Percentiles rank a stretch among this genome's conserved stretches.
Evolutionary conservation across 441 rosid genomes (phyloP).

Genomic region (Croton setiger): DNA sequence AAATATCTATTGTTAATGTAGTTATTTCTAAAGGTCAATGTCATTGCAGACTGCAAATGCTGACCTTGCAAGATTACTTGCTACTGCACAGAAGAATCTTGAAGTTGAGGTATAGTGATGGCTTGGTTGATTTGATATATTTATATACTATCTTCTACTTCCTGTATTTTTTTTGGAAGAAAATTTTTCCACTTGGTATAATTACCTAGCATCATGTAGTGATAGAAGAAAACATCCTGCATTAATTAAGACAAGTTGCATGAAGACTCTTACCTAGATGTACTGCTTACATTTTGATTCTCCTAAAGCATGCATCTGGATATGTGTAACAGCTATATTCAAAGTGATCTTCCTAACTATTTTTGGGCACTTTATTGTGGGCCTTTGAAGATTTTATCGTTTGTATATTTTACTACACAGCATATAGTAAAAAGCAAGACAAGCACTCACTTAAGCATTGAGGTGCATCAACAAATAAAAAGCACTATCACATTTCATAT

Average conservation of each 20-base stretch:
- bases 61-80: constrained; percentile 86
- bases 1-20: constrained; percentile 8
- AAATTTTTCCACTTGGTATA: not conserved
- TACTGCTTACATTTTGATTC: not conserved
- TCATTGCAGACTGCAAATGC: constrained; percentile 79
- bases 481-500: too few relatives aligned
- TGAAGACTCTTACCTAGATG: not conserved
- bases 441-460: too few relatives aligned
- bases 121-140: constrained; percentile 17
- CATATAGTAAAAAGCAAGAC: too few relatives aligned
- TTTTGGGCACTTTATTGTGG: too few relatives aligned
- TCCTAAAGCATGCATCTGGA: not conserved
- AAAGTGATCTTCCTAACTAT: too few relatives aligned
- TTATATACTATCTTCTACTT: not conserved
- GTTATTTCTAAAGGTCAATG: constrained; percentile 32
- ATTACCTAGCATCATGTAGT: not conserved
- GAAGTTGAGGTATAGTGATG: constrained; percentile 68
- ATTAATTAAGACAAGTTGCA: not conserved
- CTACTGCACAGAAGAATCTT: constrained; percentile 77
- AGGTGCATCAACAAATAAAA: too few relatives aligned
- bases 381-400: too few relatives aligned
- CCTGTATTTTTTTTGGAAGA: constrained; percentile 12
- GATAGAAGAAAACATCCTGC: not conserved
- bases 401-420: too few relatives aligned
- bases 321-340: not conserved